Percentiles rank a stretch among this genome's conserved stretches.
These are phyloP conservation scores for Meripilus lineatus DNA, from an alignment of 1,284 basidiomycete genomes.

Conservation along the genomic window DNA sequence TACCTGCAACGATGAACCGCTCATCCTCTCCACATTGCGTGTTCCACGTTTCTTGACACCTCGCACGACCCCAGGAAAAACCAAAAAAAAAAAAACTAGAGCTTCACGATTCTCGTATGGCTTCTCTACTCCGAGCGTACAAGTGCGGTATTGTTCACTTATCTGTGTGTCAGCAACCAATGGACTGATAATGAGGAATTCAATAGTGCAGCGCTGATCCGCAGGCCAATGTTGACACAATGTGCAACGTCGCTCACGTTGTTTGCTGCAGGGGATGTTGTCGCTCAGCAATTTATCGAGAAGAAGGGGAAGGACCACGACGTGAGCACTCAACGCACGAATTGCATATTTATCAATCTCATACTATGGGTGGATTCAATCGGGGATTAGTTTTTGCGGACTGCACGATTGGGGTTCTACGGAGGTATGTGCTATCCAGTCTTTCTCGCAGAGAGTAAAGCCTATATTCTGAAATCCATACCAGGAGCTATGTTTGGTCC, in stretches of 20 bases:
- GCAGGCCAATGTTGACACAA: constrained; percentile 61
- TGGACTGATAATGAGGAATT: too few relatives aligned
- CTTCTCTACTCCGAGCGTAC: constrained; percentile 45
- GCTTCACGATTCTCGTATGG: too few relatives aligned
- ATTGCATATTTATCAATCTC: not conserved
- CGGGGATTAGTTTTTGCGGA: constrained; percentile 54
- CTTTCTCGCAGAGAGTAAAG: not conserved
- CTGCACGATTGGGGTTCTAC: constrained; percentile 68
- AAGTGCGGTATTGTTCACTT: constrained; percentile 49
- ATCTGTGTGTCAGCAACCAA: too few relatives aligned
- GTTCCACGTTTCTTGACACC: too few relatives aligned
- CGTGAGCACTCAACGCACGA: constrained; percentile 35
- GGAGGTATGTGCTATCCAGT: constrained; percentile 43
- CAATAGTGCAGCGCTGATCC: constrained; percentile 52
- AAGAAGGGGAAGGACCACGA: constrained; percentile 58
- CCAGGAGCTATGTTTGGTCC: constrained; percentile 67
- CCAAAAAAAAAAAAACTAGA: too few relatives aligned
- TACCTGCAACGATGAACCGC: too few relatives aligned
- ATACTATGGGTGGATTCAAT: constrained; percentile 11
- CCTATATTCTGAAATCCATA: not conserved
- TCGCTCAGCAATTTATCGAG: constrained; percentile 82
- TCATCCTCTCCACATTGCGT: too few relatives aligned
- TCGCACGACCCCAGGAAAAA: too few relatives aligned
- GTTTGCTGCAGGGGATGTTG: constrained; percentile 75
- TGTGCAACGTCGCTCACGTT: constrained; percentile 63